A percentile compares a stretch with the other conserved stretches of the same genome.
Evolutionary conservation across 768 basidiomycete species (phyloP).

Genomic region (Boletales sp.): DNA sequence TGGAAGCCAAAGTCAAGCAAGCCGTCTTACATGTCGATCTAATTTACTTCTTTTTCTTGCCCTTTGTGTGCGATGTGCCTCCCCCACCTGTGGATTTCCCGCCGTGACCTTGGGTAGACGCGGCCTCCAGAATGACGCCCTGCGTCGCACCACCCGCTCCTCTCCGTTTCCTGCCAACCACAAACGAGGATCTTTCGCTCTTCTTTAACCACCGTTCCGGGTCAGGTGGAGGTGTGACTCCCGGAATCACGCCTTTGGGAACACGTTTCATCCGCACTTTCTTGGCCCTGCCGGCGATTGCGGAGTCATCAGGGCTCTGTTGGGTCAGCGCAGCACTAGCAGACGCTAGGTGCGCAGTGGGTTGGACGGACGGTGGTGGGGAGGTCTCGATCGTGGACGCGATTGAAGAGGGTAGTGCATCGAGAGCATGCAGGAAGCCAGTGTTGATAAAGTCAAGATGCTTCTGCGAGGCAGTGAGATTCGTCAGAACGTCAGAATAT

Average conservation of each 20-base stretch:
- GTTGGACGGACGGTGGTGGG: conserved; percentile 51
- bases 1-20: conserved; percentile 13
- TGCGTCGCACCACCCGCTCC: conserved; percentile 66
- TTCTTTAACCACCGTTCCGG: conserved; percentile 90
- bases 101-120: conserved; percentile 19
- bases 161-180: conserved; percentile 50
- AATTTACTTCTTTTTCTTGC: conserved; percentile 67
- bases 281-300: conserved; percentile 37
- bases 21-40: conserved; percentile 21
- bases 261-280: conserved; percentile 64
- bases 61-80: conserved; percentile 40
- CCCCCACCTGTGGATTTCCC: conserved; percentile 39
- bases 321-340: conserved; percentile 23
- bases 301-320: conserved; percentile 33
- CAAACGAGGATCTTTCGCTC: conserved; percentile 64
- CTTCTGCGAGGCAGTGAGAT: conserved; percentile 75
- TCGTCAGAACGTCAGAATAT: conserved; percentile 81
- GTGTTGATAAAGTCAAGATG: conserved; percentile 83
- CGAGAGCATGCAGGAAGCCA: conserved; percentile 63
- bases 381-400: conserved; percentile 56
- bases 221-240: conserved; percentile 79
- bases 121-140: conserved; percentile 41
- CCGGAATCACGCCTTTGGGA: conserved; percentile 71
- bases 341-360: conserved; percentile 23
- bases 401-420: conserved; percentile 50